Evolutionary conservation across 441 rosid genomes (phyloP), one percentile per base, ranked within the genome.

Genomic region (Monsonia emarginata): DNA sequence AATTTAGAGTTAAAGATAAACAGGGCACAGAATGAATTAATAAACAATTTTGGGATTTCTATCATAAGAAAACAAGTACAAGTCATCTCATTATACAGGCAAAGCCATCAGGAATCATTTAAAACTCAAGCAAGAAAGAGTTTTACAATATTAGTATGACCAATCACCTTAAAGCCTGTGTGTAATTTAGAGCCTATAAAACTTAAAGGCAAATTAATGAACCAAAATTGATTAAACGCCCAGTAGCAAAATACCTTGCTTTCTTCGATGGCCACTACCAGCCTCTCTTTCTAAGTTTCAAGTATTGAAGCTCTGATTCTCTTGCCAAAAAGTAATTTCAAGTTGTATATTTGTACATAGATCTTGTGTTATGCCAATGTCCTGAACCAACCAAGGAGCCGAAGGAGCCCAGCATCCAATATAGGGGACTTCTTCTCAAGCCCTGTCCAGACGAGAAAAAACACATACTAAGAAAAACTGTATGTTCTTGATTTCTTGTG

Each of bases 401-500:
- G 63, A 57, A 88, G 96, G 68, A 87, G 90, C 18, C 83, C 98
- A 69, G 71, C 73, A 77, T 91, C 98, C 69, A 93, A 68, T 67
- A 85, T 52, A 32, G 77, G 81, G 65, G 96, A 88, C 80, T 75
- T 93, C 79, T 81, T 90, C 89, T 87, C 97, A 64, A 93, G 80
- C 44, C 98, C 96, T 89, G 75, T 19, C 21, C 26, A 59, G 38
- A 31, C 50, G 67, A 30, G 27, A 36, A 58, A 18, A 50, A 13
- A 68, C 4, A n/a, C 72, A 25, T 34, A 48, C 11, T 26, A n/a
- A 5, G 7, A 7, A 61, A 61, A 31, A 31, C 48, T 40, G 48
- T 40, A 40, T 40, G 10, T 11, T 11, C n/a, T 3, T 40, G 14
- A 10, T 40, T 40, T 10, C 3, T 1, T 11, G 16, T 2, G 48